Evolutionary conservation across 2,329 filamentous ascomycete genomes (phyloP).

Genomic region (Aspergillus piperis): DNA sequence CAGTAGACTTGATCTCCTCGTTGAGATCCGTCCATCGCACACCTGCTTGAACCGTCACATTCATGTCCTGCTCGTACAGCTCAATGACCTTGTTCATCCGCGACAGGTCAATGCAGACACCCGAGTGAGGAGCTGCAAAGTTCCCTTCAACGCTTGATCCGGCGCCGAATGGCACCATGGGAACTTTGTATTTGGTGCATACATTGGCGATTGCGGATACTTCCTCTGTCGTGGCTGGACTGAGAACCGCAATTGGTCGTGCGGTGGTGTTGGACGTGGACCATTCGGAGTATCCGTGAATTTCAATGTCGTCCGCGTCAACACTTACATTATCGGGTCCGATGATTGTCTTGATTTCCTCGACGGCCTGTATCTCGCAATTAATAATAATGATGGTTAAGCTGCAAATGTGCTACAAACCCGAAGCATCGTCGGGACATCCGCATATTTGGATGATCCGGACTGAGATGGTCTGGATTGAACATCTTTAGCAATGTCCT

Average conservation of each 20-base stretch:
- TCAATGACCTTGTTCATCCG: slow-evolving; percentile 5
- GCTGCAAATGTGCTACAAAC: background rate
- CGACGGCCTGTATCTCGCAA: background rate
- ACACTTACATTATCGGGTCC: slow-evolving; percentile 58
- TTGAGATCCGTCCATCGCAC: slow-evolving; percentile 2
- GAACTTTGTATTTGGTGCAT: slow-evolving; percentile 64
- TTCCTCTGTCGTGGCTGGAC: slow-evolving; percentile 62
- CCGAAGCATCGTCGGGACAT: slow-evolving; percentile 1
- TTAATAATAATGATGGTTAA: background rate
- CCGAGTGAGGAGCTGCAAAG: slow-evolving; percentile 2
- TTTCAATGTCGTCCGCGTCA: slow-evolving; percentile 61
- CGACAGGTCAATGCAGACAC: slow-evolving; percentile 1
- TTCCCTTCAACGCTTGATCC: slow-evolving; percentile 10
- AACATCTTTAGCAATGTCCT: background rate
- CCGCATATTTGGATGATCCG: background rate
- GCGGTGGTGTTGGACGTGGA: slow-evolving; percentile 57
- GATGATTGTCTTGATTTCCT: background rate
- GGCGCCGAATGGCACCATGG: slow-evolving; percentile 5
- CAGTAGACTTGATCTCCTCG: background rate
- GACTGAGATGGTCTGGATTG: background rate
- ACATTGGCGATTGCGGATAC: slow-evolving; percentile 64
- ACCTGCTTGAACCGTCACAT: slow-evolving; percentile 3
- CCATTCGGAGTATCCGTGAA: slow-evolving; percentile 68
- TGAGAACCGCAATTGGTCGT: slow-evolving; percentile 60
- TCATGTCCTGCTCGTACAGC: slow-evolving; percentile 7